Base-by-base conservation (phyloP, 257 asterid species). In the Salvia hispanica region DNA sequence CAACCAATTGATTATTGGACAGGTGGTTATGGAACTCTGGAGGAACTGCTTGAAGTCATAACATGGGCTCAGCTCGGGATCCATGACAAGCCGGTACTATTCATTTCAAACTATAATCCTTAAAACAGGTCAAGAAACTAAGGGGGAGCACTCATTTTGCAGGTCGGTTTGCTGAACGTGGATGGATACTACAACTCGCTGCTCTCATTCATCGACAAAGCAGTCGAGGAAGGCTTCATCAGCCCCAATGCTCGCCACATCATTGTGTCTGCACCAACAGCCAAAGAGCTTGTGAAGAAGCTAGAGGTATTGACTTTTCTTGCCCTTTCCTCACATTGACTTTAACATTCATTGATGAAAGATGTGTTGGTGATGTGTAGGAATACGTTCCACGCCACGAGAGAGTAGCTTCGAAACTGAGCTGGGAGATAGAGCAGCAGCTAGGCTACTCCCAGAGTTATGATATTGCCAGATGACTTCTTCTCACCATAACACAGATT, bases 21-120 rank as follows among this genome's bases (percentile, higher is more conserved):
- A 92, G 98, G 98, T 74, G 98, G 98, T 56, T 92, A 92, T 88
- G 98, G 98, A 64, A 92, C 98, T 33, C 85, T 92, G 51, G 98
- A 92, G 90, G 97, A 92, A 76, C 74, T 92, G 66, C 96, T 92
- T 31, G 98, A 92, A 81, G 98, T 90, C 48, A 92, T 92, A 82
- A 92, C 98, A 3, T 92, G 98, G 98, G 97, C 98, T 54, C 98
- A 92, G 69, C 98, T 92, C 28, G 98, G 98, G 53, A 92, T 92
- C 74, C 97, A 92, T 70, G 96, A 92, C 67, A 92, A 92, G 80
- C 98, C 98, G 84, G 98, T 92, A 92, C 9, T 37, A 44, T 4
- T 63, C 68, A 2, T 63, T 8, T n/a, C 31, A 9, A 63, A 47
- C 54, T 43, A 40, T 7, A 28, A 25, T 25, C 31, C 31, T 25